These are phyloP conservation scores for Auricularia heimuer DNA, from an alignment of 768 basidiomycete species.

Conservation along the genomic window DNA sequence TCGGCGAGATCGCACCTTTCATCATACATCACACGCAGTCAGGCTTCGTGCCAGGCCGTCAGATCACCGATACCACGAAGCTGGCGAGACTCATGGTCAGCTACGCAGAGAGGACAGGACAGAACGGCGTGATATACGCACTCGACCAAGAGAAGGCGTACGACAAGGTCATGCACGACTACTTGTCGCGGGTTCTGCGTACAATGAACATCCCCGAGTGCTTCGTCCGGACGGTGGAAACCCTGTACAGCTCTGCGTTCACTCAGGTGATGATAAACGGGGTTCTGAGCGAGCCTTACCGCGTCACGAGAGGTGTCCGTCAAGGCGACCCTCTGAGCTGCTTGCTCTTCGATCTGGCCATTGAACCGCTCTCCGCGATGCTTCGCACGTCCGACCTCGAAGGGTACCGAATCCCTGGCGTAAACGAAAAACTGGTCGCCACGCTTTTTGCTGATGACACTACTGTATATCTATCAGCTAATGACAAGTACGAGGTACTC, in stretches of 20 bases:
- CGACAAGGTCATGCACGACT: constrained; percentile 14
- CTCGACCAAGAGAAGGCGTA: constrained; percentile 16
- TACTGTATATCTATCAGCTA: constrained; percentile 23
- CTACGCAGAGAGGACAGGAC: constrained; percentile 9
- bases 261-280: constrained; percentile 28
- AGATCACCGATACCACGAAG: constrained; percentile 24
- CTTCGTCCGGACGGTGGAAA: constrained; percentile 18
- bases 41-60: constrained; percentile 26
- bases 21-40: constrained; percentile 29
- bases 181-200: constrained; percentile 9
- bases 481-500: constrained; percentile 20
- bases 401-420: constrained; percentile 14
- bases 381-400: constrained; percentile 18
- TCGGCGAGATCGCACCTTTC: constrained; percentile 6
- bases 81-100: constrained; percentile 14
- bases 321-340: constrained; percentile 34
- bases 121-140: constrained; percentile 10
- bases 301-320: constrained; percentile 23
- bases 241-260: constrained; percentile 21
- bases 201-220: constrained; percentile 3
- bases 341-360: constrained; percentile 31
- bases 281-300: constrained; percentile 15
- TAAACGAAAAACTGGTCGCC: constrained; percentile 4
- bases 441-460: constrained; percentile 34
- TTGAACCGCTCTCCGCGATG: constrained; percentile 29